These are phyloP conservation scores for Leccinum pachyderme DNA, from an alignment of 1,284 basidiomycete genomes.

Conservation along the genomic window DNA sequence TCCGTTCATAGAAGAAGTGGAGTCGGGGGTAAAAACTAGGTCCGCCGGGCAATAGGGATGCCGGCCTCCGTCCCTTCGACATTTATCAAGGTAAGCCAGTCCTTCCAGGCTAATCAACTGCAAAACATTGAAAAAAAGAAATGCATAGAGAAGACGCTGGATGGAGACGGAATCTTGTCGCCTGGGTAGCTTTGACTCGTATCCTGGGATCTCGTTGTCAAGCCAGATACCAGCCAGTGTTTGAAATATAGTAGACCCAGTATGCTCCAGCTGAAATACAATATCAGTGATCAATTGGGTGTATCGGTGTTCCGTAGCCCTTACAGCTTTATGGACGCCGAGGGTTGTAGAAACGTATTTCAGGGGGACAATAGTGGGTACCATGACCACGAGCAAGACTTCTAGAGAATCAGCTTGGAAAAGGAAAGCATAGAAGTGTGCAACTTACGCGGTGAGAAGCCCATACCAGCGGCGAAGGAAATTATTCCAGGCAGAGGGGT, in stretches of 20 bases:
- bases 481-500: constrained; percentile 63
- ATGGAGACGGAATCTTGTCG: constrained; percentile 33
- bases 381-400: constrained; percentile 74
- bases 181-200: constrained; percentile 15
- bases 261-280: constrained; percentile 61
- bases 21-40: background rate
- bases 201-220: constrained; percentile 31
- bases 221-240: constrained; percentile 65
- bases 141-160: constrained; percentile 57
- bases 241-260: constrained; percentile 68
- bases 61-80: constrained; percentile 28
- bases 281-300: constrained; percentile 1
- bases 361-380: constrained; percentile 67
- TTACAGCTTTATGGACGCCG: constrained; percentile 75
- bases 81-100: constrained; percentile 46
- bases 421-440: background rate
- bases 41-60: constrained; percentile 19
- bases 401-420: constrained; percentile 8
- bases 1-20: background rate
- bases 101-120: constrained; percentile 54
- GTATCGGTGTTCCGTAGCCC: constrained; percentile 24
- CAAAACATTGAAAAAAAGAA: constrained; percentile 56
- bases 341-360: constrained; percentile 78
- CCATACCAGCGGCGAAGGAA: constrained; percentile 66
- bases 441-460: constrained; percentile 67